Base-by-base conservation (phyloP, 2,329 filamentous ascomycete genomes). In the Monilinia laxa region DNA sequence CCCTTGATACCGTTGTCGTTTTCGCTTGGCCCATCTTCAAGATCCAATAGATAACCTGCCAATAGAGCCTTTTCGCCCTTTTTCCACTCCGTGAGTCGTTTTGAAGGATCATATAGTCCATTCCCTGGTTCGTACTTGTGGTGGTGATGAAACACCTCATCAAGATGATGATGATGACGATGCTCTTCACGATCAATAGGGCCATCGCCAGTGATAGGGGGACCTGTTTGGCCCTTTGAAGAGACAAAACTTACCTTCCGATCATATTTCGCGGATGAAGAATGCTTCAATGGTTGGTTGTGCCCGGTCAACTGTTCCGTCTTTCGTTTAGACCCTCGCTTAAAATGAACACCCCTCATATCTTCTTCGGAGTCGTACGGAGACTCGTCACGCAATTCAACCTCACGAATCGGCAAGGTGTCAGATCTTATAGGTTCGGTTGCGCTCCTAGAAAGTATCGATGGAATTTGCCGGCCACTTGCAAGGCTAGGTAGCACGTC, bases 71-170 rank as follows among this genome's bases (percentile, higher is more conserved):
- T 81, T 0, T 84, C 85, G 10, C 84, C 88, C 73, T 87, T 87
- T 75, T 85, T 88, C 90, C 90, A 93, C 75, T 93, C 90, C 45
- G 91, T 85, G 10, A 93, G 79, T 73, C 86, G 87, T 65, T 80
- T 78, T 0, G 86, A 82, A 4, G 84, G 80, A 40, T 85, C 78
- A 74, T 91, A 92, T 49, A 84, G 76, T 20, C 84, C 84, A 64
- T 84, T 67, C 77, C 45, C 85, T 81, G 12, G 84, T 42, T 51
- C 28, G 18, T 42, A 65, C n/a, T 76, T 72, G 55, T 78, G 68
- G 20, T 72, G 68, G 47, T 72, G 70, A 67, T 77, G 75, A 6
- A 78, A 52, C 3, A 77, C 57, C 53, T 73, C 69, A 12, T 73
- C 65, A 28, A 77, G 60, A 55, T 72, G 74, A 59, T 76, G 75